Conservation (phyloP, 352 stramenopile species). For the Phytophthora ohioensis region DNA sequence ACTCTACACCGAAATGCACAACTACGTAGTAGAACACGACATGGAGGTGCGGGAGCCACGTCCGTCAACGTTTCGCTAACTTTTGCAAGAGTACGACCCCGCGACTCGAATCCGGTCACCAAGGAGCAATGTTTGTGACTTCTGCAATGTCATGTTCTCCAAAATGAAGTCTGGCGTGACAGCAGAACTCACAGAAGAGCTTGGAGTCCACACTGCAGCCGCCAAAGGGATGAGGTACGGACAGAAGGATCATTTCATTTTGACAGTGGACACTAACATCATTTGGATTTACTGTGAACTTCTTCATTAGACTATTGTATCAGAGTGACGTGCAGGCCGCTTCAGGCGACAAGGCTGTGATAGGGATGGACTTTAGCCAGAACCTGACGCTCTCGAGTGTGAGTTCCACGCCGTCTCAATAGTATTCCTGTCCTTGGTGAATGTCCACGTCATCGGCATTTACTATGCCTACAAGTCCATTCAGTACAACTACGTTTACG, state of each 20-base stretch:
- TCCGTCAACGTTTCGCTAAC: too few relatives aligned
- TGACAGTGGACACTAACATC: conserved; percentile 3
- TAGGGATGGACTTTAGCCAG: conserved; percentile 34
- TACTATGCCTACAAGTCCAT: conserved; percentile 16
- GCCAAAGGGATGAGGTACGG: background rate
- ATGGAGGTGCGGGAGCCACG: too few relatives aligned
- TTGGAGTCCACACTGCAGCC: conserved; percentile 6
- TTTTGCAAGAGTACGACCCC: too few relatives aligned
- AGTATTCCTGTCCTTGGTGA: conserved; percentile 30
- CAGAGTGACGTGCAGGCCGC: background rate
- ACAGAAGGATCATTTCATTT: conserved; percentile 17
- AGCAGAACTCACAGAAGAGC: conserved; percentile 17
- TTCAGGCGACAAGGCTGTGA: conserved; percentile 12
- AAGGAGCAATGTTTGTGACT: too few relatives aligned
- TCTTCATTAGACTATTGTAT: conserved; percentile 1
- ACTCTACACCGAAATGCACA: too few relatives aligned
- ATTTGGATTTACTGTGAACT: conserved; percentile 4
- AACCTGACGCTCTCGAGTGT: conserved; percentile 28
- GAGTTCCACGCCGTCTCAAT: conserved; percentile 1
- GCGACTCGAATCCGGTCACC: too few relatives aligned
- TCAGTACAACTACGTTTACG: conserved; percentile 32
- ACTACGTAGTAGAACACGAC: too few relatives aligned
- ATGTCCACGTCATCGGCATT: conserved; percentile 22
- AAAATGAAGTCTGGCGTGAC: background rate
- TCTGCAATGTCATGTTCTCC: too few relatives aligned